Base-by-base conservation (phyloP, 306 rosid species). In the Prunus dulcis region DNA sequence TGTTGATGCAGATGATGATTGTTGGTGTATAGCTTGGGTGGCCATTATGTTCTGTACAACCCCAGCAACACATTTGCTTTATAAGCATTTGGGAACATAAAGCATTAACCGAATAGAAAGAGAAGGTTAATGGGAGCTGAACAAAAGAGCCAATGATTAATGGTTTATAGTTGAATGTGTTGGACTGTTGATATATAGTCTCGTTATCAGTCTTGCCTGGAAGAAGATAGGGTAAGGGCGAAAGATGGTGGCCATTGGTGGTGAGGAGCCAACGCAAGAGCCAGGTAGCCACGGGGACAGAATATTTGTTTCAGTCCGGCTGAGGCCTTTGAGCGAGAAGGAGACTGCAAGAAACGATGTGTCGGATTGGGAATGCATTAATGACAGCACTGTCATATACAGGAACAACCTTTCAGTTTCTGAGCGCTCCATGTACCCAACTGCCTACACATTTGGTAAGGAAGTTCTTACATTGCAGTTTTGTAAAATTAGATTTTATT, bases 361-460 rank as follows among this genome's bases (percentile, higher is more conserved):
- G 15, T 86, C 93, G 5, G 99, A 96, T 64, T 96, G 98, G 99
- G 99, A 96, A 86, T 91, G 98, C 84, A 91, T 92, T 75, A 96
- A 88, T 81, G 96, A 92, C 38, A 82, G 77, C 78, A 88, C 96
- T 34, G 71, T 96, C 91, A 83, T 96, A 69, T 89, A 85, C 87
- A 91, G 98, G 82, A 96, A 78, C 81, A 91, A 84, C 52, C 85
- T 96, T 83, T 88, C 98, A 55, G 89, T 91, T 89, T 84, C 99
- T 75, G 99, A 96, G 57, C 93, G 97, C 81, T 92, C 99, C 79
- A 80, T 95, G 77, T 96, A 91, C 83, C 99, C 99, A 82, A 87
- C 97, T 62, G 96, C 90, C 65, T 96, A 92, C 58, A 76, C 99
- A 84, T 96, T 96, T 78, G 99, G 99, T 96, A 89, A 53, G 90